Evolutionary conservation across 495 filamentous ascomycete genomes (phyloP).

Genomic region (Aspergillus cavernicola): DNA sequence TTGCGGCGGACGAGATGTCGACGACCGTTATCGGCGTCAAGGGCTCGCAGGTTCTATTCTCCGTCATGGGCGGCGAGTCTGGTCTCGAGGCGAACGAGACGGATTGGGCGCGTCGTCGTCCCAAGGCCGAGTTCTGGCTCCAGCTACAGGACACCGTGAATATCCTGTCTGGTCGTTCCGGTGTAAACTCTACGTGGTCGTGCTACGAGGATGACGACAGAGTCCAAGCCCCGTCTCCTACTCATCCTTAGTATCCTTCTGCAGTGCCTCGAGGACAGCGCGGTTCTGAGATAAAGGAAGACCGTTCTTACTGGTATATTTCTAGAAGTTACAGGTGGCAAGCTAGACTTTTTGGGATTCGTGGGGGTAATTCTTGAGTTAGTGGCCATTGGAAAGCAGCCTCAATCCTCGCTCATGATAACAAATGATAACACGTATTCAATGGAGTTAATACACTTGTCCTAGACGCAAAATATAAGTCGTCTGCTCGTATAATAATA

Average conservation of each 20-base stretch:
- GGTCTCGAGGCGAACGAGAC: conserved; percentile 79
- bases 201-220: conserved; percentile 24
- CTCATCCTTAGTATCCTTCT: not conserved
- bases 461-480: no score
- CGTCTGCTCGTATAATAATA: no score
- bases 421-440: not conserved
- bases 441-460: no score
- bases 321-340: not conserved
- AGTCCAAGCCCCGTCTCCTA: not conserved
- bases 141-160: conserved; percentile 77
- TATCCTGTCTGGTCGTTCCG: conserved; percentile 70
- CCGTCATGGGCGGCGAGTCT: conserved; percentile 60
- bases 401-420: not conserved
- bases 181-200: conserved; percentile 19
- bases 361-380: no score
- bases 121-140: conserved; percentile 83
- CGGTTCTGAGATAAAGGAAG: not conserved
- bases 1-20: conserved; percentile 66
- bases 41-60: conserved; percentile 84
- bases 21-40: conserved; percentile 85
- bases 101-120: conserved; percentile 86
- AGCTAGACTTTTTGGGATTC: not conserved
- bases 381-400: not conserved
- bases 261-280: not conserved
- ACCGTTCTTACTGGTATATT: no score